Base-by-base conservation (phyloP, 306 rosid species). In the Nissolia schottii region DNA sequence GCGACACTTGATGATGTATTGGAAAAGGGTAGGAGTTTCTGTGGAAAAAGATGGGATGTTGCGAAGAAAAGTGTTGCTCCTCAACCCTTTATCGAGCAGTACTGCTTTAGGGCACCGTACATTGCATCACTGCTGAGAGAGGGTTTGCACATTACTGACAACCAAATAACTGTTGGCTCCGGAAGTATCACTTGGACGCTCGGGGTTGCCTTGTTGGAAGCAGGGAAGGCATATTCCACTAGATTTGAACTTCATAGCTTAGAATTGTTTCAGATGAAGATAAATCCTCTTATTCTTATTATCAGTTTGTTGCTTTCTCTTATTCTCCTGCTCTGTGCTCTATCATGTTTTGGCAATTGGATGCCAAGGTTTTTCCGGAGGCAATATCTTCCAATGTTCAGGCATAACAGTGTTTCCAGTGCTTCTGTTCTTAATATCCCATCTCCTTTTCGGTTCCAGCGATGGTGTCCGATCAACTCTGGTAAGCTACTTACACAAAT, bases 151-250 rank as follows among this genome's bases (percentile, higher is more conserved):
- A 91, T 94, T 74, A 80, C 74, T 19, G 96, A 91, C 80, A 57
- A 77, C 54, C 89, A 91, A 61, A 69, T 94, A 71, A 68, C 74
- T 67, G 90, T 94, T 78, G 98, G 96, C 76, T 94, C 97, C 49
- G 98, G 98, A 72, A 89, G 88, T 81, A 91, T 89, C 53, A 94
- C 98, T 28, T 94, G 98, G 98, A 91, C 98, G 7, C 95, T 89
- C 56, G 98, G 97, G 79, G 97, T 94, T 87, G 93, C 96, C 67
- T 82, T 94, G 64, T 78, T 89, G 73, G 98, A 94, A 79, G 98
- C 97, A 70, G 98, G 97, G 58, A 86, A 85, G 67, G 81, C 83
- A 35, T 87, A 83, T 68, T 67, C 90, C 58, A 59, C 82, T 10
- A 79, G 85, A 76, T 75, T 85, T 48, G 90, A 86, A 55, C 70